These are phyloP conservation scores for Crithidia fasciculata DNA, from an alignment of 208 protist genomes.

Conservation along the genomic window DNA sequence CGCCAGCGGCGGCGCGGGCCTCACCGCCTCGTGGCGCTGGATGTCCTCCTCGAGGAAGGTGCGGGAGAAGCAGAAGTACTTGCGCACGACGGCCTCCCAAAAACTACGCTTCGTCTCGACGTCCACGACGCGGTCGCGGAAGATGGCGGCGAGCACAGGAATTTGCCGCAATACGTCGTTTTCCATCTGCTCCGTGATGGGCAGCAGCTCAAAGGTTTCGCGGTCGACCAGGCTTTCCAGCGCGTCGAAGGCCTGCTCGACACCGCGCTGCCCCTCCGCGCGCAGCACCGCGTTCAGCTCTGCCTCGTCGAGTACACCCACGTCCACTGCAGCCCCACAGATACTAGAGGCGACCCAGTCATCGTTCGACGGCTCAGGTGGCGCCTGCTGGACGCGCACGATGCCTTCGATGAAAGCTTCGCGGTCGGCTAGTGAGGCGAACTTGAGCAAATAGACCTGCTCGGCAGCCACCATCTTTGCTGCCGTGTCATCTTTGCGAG, in stretches of 20 bases:
- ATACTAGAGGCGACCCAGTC: conserved; percentile 67
- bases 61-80: conserved; percentile 87
- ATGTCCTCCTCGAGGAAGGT: conserved; percentile 85
- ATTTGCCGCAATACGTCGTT: conserved; percentile 84
- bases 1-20: conserved; percentile 2
- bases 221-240: conserved; percentile 80
- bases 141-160: conserved; percentile 75
- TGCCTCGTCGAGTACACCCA: conserved; percentile 54
- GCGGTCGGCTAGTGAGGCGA: conserved; percentile 39
- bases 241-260: conserved; percentile 73
- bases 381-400: conserved; percentile 36
- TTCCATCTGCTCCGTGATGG: conserved; percentile 83
- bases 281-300: conserved; percentile 51
- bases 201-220: conserved; percentile 63
- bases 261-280: conserved; percentile 71
- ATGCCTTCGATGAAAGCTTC: conserved; percentile 57
- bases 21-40: conserved; percentile 38
- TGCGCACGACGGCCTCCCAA: conserved; percentile 84
- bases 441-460: conserved; percentile 44
- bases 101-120: conserved; percentile 63
- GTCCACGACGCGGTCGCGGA: conserved; percentile 59
- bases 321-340: conserved; percentile 72
- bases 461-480: conserved; percentile 53
- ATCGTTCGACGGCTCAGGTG: conserved; percentile 33
- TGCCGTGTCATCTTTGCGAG: conserved; percentile 51